Conservation (phyloP, 371 early-diverging fungal species). For the Saksenaea vasiformis region DNA sequence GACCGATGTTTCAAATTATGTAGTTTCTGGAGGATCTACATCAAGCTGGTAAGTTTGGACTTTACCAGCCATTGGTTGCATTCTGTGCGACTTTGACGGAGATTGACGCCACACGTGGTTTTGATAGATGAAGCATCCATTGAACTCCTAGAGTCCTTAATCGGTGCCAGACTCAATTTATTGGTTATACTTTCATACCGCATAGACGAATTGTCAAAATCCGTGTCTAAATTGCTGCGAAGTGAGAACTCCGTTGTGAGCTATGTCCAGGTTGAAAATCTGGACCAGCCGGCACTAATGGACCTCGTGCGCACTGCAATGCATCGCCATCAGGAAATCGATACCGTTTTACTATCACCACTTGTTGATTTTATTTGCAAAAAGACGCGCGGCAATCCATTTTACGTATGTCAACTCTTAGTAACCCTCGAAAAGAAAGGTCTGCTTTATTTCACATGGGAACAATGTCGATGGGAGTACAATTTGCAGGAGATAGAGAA, state of each 20-base stretch:
- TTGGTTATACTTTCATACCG: conserved; percentile 46
- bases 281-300: conserved; percentile 40
- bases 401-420: conserved; percentile 43
- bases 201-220: conserved; percentile 21
- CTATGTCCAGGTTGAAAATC: conserved; percentile 38
- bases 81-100: conserved; percentile 5
- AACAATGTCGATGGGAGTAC: conserved; percentile 51
- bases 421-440: conserved; percentile 46
- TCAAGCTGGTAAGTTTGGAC: conserved; percentile 44
- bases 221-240: conserved; percentile 19
- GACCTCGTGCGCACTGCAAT: conserved; percentile 42
- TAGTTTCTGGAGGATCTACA: conserved; percentile 57
- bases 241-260: conserved; percentile 37
- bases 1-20: conserved; percentile 1
- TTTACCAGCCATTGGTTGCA: neutral
- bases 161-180: conserved; percentile 40
- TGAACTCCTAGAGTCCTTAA: conserved; percentile 43
- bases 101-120: neutral
- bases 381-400: conserved; percentile 46
- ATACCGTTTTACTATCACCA: conserved; percentile 30
- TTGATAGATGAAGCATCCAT: conserved; percentile 47
- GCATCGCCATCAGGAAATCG: conserved; percentile 44
- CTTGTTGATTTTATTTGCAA: conserved; percentile 45
- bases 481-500: conserved; percentile 50
- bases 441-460: conserved; percentile 49